These are phyloP conservation scores for Leccinum griseonigrum DNA, from an alignment of 1,284 basidiomycete genomes.

Conservation along the genomic window DNA sequence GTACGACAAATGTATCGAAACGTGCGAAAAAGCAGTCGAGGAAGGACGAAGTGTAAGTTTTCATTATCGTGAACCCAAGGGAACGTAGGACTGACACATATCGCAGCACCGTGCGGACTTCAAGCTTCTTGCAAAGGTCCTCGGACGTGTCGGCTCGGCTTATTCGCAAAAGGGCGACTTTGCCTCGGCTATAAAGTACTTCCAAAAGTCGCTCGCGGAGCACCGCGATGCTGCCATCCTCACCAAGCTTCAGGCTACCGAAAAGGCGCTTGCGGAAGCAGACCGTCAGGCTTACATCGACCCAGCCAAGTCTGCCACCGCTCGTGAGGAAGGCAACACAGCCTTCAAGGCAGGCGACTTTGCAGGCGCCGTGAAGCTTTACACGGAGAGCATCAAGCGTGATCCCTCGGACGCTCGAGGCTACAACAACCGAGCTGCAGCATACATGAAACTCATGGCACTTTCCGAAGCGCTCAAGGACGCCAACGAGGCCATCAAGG, in stretches of 20 bases:
- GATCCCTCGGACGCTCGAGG: conserved; percentile 88
- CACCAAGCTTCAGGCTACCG: conserved; percentile 85
- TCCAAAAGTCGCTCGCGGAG: conserved; percentile 90
- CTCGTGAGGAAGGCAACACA: conserved; percentile 90
- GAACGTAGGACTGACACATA: neutral
- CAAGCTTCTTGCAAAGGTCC: conserved; percentile 83
- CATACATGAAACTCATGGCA: conserved; percentile 94
- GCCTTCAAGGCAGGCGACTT: conserved; percentile 93
- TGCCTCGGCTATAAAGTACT: conserved; percentile 82
- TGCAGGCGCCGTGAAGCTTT: conserved; percentile 88
- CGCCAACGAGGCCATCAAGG: conserved; percentile 88
- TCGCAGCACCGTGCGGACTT: conserved; percentile 73
- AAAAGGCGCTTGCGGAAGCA: conserved; percentile 76
- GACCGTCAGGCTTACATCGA: conserved; percentile 88
- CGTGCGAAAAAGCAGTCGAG: conserved; percentile 92
- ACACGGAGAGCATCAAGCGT: conserved; percentile 96
- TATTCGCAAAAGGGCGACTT: conserved; percentile 85
- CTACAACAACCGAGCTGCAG: conserved; percentile 97
- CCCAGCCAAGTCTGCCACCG: conserved; percentile 79
- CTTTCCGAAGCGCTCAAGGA: conserved; percentile 97
- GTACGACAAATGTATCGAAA: conserved; percentile 88
- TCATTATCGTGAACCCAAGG: neutral
- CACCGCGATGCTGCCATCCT: conserved; percentile 95
- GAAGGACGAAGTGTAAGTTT: conserved; percentile 73
- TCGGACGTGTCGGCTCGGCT: conserved; percentile 86